phyloP scores from a whole-genome alignment of 495 filamentous ascomycete species.

The Aspergillus kassunensis region DNA sequence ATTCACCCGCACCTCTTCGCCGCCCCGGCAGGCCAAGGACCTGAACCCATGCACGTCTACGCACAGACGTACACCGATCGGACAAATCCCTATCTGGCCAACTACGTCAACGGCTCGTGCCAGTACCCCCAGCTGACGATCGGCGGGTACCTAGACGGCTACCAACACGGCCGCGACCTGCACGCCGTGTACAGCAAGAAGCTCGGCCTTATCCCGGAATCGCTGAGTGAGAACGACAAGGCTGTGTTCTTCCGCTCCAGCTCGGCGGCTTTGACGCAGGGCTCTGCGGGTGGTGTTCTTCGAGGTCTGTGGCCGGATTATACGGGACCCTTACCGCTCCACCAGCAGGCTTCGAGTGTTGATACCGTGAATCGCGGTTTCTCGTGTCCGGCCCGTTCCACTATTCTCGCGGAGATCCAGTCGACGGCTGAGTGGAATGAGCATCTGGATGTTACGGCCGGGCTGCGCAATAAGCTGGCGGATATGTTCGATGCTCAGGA shows the following conservation, averaged over 20 bases:
- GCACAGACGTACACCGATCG: slow-evolving; percentile 39
- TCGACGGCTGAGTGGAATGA: slow-evolving; percentile 33
- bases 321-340: slow-evolving; percentile 32
- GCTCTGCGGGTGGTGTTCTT: slow-evolving; percentile 36
- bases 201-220: slow-evolving; percentile 28
- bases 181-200: slow-evolving; percentile 35
- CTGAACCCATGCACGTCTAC: slow-evolving; percentile 34
- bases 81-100: slow-evolving; percentile 32
- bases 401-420: slow-evolving; percentile 25
- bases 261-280: slow-evolving; percentile 36
- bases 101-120: slow-evolving; percentile 36
- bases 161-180: slow-evolving; percentile 41
- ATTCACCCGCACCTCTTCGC: slow-evolving; percentile 39
- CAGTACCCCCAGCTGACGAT: slow-evolving; percentile 45
- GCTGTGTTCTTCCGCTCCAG: slow-evolving; percentile 42
- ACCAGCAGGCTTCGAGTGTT: slow-evolving; percentile 34
- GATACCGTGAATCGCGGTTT: slow-evolving; percentile 40
- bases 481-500: slow-evolving; percentile 32
- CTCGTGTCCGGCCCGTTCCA: slow-evolving; percentile 27
- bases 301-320: slow-evolving; percentile 38
- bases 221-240: slow-evolving; percentile 10
- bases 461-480: slow-evolving; percentile 29
- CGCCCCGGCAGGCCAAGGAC: slow-evolving; percentile 15
- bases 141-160: slow-evolving; percentile 40
- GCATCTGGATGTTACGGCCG: slow-evolving; percentile 31